Conservation (phyloP, 2,329 filamentous ascomycete genomes). For the Eutypa lata region DNA sequence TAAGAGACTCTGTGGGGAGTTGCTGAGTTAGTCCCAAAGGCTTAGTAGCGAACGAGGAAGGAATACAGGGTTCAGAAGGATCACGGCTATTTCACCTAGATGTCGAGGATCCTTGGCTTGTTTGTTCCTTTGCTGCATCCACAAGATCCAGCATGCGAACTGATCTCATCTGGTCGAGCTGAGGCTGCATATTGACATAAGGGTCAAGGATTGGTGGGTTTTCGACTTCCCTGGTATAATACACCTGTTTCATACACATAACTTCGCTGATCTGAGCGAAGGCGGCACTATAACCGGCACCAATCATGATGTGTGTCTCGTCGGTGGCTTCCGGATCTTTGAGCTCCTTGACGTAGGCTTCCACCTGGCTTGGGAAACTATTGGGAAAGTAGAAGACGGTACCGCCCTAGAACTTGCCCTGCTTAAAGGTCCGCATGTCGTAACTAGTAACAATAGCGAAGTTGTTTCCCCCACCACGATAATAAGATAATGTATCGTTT, state of each 20-base stretch:
- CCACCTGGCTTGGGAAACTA: conserved; percentile 2
- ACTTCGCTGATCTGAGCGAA: neutral
- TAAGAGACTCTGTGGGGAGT: conserved; percentile 5
- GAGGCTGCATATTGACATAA: conserved; percentile 3
- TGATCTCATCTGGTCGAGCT: conserved; percentile 5
- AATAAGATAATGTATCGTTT: no score
- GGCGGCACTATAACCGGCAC: neutral
- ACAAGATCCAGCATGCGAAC: conserved; percentile 5
- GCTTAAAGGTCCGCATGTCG: conserved; percentile 10
- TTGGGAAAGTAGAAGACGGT: neutral
- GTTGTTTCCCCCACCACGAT: conserved; percentile 40
- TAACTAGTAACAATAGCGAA: conserved; percentile 29
- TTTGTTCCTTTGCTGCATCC: conserved; percentile 6
- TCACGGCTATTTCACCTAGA: neutral
- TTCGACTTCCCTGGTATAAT: conserved; percentile 4
- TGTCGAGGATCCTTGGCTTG: neutral
- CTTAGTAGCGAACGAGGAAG: neutral
- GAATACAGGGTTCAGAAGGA: neutral
- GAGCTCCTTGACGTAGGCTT: conserved; percentile 3
- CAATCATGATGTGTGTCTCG: conserved; percentile 4
- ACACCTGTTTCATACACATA: conserved; percentile 3
- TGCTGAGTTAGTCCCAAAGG: neutral
- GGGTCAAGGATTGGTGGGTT: conserved; percentile 2
- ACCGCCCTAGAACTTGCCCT: conserved; percentile 1
- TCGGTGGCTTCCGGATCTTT: neutral